Evolutionary conservation across 345 rosid genomes (phyloP).

Genomic region (Murraya paniculata): DNA sequence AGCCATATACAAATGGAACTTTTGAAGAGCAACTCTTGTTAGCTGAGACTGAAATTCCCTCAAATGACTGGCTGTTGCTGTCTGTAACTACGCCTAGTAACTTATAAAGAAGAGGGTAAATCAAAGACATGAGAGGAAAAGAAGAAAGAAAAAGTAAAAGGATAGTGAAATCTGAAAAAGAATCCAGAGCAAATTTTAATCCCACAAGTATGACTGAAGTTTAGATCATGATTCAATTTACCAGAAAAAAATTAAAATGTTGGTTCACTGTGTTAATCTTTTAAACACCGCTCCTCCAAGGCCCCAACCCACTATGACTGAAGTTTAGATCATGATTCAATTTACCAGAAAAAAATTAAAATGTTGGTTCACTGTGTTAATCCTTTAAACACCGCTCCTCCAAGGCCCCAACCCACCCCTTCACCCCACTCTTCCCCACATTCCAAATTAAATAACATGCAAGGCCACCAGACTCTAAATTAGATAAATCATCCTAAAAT

Average conservation of each 20-base stretch:
- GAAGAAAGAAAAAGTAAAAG: background rate
- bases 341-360: background rate
- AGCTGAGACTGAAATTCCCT: constrained; percentile 42
- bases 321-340: background rate
- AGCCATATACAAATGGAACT: constrained; percentile 80
- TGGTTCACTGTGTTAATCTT: background rate
- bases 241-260: background rate
- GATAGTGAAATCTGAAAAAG: background rate
- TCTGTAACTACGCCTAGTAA: constrained; percentile 36
- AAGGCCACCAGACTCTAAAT: background rate
- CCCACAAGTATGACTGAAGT: background rate
- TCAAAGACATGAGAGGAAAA: background rate
- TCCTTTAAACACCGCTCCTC: background rate
- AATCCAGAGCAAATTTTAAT: background rate
- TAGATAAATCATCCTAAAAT: background rate
- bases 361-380: background rate
- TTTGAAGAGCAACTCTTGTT: constrained; percentile 39
- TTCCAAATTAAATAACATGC: background rate
- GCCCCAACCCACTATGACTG: background rate
- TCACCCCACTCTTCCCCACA: too few species aligned
- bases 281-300: background rate
- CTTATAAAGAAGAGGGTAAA: constrained; percentile 36
- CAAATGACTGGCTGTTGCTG: constrained; percentile 33
- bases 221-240: background rate
- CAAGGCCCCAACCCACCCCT: background rate